Percentiles rank a stretch among this genome's conserved stretches.
Conservation (phyloP, 768 basidiomycete species). For the Hygrophorus russula region DNA sequence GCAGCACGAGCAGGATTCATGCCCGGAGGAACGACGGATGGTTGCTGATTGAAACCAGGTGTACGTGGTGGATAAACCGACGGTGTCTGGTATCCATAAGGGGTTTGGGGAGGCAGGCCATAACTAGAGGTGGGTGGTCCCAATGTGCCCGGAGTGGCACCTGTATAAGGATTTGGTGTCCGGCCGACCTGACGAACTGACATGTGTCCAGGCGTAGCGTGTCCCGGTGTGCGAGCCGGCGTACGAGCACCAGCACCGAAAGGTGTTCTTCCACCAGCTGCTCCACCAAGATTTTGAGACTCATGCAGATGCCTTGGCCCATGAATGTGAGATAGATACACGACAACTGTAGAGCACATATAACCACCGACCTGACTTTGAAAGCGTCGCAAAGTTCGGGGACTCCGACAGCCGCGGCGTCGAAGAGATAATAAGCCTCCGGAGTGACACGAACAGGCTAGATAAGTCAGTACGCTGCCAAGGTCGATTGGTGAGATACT, state of each 20-base stretch:
- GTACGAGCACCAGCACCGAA: constrained; percentile 67
- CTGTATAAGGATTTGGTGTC: constrained; percentile 74
- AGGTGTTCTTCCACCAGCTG: constrained; percentile 66
- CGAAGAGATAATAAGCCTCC: constrained; percentile 83
- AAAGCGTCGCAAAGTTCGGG: constrained; percentile 94
- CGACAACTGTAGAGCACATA: background rate
- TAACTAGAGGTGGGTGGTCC: constrained; percentile 27
- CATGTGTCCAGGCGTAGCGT: constrained; percentile 69
- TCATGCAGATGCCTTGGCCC: constrained; percentile 59
- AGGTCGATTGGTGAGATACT: constrained; percentile 15
- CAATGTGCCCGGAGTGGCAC: constrained; percentile 25
- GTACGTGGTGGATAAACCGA: constrained; percentile 27
- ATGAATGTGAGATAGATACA: constrained; percentile 2
- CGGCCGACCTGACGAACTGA: constrained; percentile 64
- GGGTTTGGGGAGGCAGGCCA: constrained; percentile 16
- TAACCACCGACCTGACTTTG: constrained; percentile 62
- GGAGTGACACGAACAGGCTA: constrained; percentile 83
- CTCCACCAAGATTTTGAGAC: constrained; percentile 46
- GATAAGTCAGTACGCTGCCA: constrained; percentile 5
- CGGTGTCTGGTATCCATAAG: constrained; percentile 42
- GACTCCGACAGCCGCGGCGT: constrained; percentile 83
- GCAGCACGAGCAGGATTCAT: constrained; percentile 61
- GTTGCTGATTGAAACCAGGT: constrained; percentile 24
- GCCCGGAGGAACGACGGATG: constrained; percentile 38
- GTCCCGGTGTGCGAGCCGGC: constrained; percentile 63